Evolutionary conservation across 2,329 filamentous ascomycete genomes (phyloP).

Genomic region (Neofusicoccum sp.): DNA sequence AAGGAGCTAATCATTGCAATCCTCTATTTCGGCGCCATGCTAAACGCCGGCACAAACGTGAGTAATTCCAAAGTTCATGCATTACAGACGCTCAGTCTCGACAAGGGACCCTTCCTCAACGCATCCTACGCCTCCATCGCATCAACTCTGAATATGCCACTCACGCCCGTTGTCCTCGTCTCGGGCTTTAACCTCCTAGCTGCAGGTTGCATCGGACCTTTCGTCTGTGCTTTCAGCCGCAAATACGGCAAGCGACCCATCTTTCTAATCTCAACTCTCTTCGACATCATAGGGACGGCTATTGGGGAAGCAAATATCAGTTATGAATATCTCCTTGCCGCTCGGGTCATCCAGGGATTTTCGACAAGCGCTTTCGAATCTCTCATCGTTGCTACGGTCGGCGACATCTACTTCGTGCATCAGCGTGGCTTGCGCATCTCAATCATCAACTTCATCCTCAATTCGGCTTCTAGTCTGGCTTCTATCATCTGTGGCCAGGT

Average conservation of each 20-base stretch:
- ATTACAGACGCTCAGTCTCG: no score
- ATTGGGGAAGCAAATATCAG: conserved; percentile 20
- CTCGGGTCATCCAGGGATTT: conserved; percentile 27
- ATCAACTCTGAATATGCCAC: no score
- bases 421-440: conserved; percentile 24
- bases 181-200: no score
- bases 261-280: conserved; percentile 22
- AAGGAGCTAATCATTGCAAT: no score
- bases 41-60: no score
- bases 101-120: no score
- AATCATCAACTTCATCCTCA: conserved; percentile 27
- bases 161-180: no score
- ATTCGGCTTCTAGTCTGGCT: conserved; percentile 26
- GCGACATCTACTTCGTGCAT: conserved; percentile 28
- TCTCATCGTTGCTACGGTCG: conserved; percentile 23
- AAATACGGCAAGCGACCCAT: conserved; percentile 26
- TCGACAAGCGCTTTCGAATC: conserved; percentile 25
- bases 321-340: conserved; percentile 26
- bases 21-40: no score
- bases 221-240: not conserved
- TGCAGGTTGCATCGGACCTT: no score
- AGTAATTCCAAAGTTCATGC: no score
- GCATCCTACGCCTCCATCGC: no score
- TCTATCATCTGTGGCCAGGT: conserved; percentile 25
- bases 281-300: conserved; percentile 23